phyloP scores from a whole-genome alignment of 192 early-diverging fungal species.

The Mortierella antarctica region DNA sequence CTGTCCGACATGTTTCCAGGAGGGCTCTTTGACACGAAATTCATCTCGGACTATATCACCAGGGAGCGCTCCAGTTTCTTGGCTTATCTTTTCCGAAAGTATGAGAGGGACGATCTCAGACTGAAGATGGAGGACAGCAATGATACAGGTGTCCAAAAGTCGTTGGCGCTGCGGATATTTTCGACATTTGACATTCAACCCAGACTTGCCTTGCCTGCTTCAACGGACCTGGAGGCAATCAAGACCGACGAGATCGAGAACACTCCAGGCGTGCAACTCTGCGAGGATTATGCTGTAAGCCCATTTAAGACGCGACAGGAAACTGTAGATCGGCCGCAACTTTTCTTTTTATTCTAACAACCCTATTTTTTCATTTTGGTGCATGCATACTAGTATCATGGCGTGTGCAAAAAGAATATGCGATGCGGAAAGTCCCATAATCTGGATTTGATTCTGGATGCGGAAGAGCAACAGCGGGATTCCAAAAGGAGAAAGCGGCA shows the following conservation, averaged over 20 bases:
- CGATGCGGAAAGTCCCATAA: constrained; percentile 83
- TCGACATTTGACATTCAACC: constrained; percentile 35
- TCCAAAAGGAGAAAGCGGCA: constrained; percentile 55
- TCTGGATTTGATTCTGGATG: constrained; percentile 89
- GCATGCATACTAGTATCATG: constrained; percentile 67
- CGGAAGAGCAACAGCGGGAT: constrained; percentile 59
- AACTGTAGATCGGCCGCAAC: not conserved
- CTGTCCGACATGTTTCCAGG: constrained; percentile 84
- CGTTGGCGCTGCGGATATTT: not conserved
- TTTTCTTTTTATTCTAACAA: constrained; percentile 1
- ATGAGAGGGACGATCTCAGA: constrained; percentile 42
- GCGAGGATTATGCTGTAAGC: constrained; percentile 87
- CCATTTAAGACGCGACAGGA: not conserved
- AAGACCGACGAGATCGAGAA: not conserved
- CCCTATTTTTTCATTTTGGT: constrained; percentile 10
- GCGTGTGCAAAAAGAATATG: constrained; percentile 78
- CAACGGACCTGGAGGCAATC: not conserved
- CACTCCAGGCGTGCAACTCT: constrained; percentile 62
- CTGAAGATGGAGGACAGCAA: not conserved
- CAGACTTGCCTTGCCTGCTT: constrained; percentile 6
- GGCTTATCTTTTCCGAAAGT: constrained; percentile 75
- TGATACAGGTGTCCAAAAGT: too few relatives aligned
- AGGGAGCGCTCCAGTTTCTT: constrained; percentile 74
- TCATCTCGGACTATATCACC: constrained; percentile 75
- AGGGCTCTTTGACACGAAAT: constrained; percentile 96